These are phyloP conservation scores for Musa beccarii DNA, from an alignment of 176 grass and related monocot species.

Conservation along the genomic window DNA sequence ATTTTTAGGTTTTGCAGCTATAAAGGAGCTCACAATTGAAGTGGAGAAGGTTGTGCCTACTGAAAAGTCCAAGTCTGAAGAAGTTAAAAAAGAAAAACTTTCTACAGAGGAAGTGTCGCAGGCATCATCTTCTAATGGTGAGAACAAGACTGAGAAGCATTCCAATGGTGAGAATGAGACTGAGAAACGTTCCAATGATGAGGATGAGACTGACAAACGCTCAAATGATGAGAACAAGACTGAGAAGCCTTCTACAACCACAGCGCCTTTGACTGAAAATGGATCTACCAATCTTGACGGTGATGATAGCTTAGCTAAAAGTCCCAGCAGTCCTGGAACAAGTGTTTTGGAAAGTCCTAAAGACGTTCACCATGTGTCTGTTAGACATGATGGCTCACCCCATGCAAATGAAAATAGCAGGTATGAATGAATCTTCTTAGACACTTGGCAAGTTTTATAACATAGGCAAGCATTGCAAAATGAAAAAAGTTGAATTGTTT, in stretches of 20 bases:
- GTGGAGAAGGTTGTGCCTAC: conserved; percentile 38
- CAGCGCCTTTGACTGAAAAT: conserved; percentile 33
- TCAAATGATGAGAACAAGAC: conserved; percentile 35
- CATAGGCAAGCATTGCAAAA: not conserved
- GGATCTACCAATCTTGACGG: conserved; percentile 28
- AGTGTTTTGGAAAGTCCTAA: conserved; percentile 43
- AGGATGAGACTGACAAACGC: conserved; percentile 43
- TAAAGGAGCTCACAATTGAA: conserved; percentile 97
- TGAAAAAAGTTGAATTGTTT: not conserved
- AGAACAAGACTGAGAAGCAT: conserved; percentile 47
- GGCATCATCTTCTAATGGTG: conserved; percentile 34
- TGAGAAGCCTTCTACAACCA: conserved; percentile 39
- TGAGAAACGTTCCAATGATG: conserved; percentile 35
- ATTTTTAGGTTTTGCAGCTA: conserved; percentile 70
- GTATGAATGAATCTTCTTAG: conserved; percentile 30
- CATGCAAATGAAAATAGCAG: conserved; percentile 56
- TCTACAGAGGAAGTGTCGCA: conserved; percentile 25
- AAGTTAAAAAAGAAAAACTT: conserved; percentile 42
- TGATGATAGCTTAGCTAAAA: conserved; percentile 41
- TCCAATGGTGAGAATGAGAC: conserved; percentile 35
- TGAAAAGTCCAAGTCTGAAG: conserved; percentile 39
- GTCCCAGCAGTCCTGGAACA: conserved; percentile 55
- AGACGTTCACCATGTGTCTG: conserved; percentile 34
- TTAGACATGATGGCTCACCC: conserved; percentile 51
- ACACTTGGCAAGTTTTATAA: not conserved